These are phyloP conservation scores for Fraxinus excelsior DNA, from an alignment of 257 asterid species.

Conservation along the genomic window DNA sequence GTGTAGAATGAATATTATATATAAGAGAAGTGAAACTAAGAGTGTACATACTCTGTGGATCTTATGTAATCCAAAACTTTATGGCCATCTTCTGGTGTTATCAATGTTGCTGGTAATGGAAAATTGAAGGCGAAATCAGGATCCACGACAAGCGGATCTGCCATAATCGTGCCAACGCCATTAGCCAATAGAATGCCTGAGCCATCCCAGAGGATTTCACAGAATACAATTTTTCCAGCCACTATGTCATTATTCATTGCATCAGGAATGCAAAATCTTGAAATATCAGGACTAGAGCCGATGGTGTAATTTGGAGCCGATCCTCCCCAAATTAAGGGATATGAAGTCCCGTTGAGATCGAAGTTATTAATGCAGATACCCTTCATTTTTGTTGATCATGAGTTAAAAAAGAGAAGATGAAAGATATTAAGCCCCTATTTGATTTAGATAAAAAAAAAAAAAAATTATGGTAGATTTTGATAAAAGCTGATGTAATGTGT, in stretches of 20 bases:
- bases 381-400: slow-evolving; percentile 32
- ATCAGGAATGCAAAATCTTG: slow-evolving; percentile 28
- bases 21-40: background rate
- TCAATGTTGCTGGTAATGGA: slow-evolving; percentile 47
- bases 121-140: slow-evolving; percentile 47
- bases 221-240: slow-evolving; percentile 49
- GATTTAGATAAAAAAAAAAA: too few species aligned
- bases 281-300: slow-evolving; percentile 40
- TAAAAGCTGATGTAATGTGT: too few species aligned
- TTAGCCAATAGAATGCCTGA: slow-evolving; percentile 36
- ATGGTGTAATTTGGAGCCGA: slow-evolving; percentile 61
- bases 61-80: slow-evolving; percentile 41
- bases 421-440: background rate
- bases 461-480: too few species aligned
- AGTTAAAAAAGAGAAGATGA: background rate
- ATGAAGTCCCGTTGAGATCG: slow-evolving; percentile 39
- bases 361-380: slow-evolving; percentile 63
- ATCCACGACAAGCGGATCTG: slow-evolving; percentile 29
- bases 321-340: slow-evolving; percentile 76
- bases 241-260: slow-evolving; percentile 42
- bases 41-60: slow-evolving; percentile 35
- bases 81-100: slow-evolving; percentile 40
- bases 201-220: slow-evolving; percentile 45
- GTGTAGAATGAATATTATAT: background rate
- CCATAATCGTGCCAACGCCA: slow-evolving; percentile 43